A percentile compares a stretch with the other conserved stretches of the same genome.
Evolutionary conservation across 306 rosid species (phyloP).

Genomic region (Rosa chinensis): DNA sequence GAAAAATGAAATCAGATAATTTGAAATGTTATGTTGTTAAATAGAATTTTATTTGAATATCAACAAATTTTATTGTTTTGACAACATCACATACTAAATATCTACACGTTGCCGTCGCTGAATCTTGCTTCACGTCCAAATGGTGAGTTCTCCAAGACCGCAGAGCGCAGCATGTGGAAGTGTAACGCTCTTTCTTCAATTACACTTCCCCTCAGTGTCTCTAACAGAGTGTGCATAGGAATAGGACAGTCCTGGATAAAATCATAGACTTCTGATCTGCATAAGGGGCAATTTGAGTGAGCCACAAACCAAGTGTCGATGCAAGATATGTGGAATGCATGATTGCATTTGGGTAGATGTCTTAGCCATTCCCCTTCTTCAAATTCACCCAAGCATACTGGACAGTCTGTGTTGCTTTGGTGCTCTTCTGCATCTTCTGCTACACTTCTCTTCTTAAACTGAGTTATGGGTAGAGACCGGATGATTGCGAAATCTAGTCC

Average conservation of each 20-base stretch:
- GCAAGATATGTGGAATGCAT: conserved; percentile 53
- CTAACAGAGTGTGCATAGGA: conserved; percentile 4
- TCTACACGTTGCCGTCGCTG: neutral
- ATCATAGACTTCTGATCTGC: conserved; percentile 41
- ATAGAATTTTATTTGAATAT: neutral
- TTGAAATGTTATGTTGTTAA: neutral
- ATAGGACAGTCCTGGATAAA: neutral
- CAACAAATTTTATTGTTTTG: neutral
- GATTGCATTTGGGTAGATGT: conserved; percentile 41
- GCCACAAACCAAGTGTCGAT: conserved; percentile 49
- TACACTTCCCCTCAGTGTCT: conserved; percentile 28
- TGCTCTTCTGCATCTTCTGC: conserved; percentile 22
- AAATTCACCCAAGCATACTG: conserved; percentile 59
- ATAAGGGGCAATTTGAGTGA: conserved; percentile 56
- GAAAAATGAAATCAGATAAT: neutral
- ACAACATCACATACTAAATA: neutral
- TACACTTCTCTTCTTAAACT: conserved; percentile 40
- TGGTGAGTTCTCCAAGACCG: conserved; percentile 1
- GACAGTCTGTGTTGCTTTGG: conserved; percentile 33
- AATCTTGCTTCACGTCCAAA: conserved; percentile 4
- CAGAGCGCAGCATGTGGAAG: conserved; percentile 21
- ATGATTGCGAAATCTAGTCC: conserved; percentile 35
- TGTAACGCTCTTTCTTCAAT: conserved; percentile 23
- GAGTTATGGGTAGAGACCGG: conserved; percentile 33
- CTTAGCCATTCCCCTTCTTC: conserved; percentile 59